phyloP scores from a whole-genome alignment of 768 basidiomycete species.

The Tephrocybe sp. region DNA sequence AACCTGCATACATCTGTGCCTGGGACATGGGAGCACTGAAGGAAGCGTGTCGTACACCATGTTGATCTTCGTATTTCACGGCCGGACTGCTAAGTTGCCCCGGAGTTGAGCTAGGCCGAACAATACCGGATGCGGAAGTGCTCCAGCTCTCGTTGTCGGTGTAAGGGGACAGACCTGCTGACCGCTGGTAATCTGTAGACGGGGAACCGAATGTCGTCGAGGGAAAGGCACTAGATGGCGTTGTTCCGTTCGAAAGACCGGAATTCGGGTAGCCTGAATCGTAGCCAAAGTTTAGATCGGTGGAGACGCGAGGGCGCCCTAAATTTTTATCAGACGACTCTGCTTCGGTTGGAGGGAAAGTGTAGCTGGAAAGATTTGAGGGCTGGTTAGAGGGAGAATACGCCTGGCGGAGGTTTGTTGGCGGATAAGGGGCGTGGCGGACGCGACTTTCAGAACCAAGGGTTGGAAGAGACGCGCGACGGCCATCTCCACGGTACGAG shows the following conservation, averaged over 20 bases:
- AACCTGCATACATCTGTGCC: conserved; percentile 63
- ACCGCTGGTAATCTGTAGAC: conserved; percentile 44
- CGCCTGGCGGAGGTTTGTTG: conserved; percentile 43
- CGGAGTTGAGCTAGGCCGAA: conserved; percentile 69
- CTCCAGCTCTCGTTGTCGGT: conserved; percentile 59
- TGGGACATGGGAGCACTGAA: conserved; percentile 59
- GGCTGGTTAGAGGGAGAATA: conserved; percentile 43
- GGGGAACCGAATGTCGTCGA: conserved; percentile 46
- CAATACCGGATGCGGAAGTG: conserved; percentile 52
- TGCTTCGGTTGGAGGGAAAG: conserved; percentile 55
- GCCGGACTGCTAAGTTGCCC: conserved; percentile 53
- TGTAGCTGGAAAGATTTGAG: conserved; percentile 47
- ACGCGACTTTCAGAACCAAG: conserved; percentile 55
- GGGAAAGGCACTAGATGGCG: conserved; percentile 50
- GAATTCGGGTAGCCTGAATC: conserved; percentile 50
- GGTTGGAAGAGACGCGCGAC: conserved; percentile 66
- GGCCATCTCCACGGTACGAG: conserved; percentile 51
- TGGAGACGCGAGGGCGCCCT: conserved; percentile 48
- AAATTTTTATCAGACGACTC: conserved; percentile 33
- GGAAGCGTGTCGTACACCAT: conserved; percentile 62
- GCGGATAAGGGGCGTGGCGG: conserved; percentile 59
- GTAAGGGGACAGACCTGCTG: conserved; percentile 44
- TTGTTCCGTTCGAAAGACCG: conserved; percentile 51
- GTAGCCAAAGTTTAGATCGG: conserved; percentile 48
- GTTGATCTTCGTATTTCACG: conserved; percentile 66